Evolutionary conservation across 2,329 filamentous ascomycete genomes (phyloP).

Genomic region (Huntiella moniliformis): DNA sequence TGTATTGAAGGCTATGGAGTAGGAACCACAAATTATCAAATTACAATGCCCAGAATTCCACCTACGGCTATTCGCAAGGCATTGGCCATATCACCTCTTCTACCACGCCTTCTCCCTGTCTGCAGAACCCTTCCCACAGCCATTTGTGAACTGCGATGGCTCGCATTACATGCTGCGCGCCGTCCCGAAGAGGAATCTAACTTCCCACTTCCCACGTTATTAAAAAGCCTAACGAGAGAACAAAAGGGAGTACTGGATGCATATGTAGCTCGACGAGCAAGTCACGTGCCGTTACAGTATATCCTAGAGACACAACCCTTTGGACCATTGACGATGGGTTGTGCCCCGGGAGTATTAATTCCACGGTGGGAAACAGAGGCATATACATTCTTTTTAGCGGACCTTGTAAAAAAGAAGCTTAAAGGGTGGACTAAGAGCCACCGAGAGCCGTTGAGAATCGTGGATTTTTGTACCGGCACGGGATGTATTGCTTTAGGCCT

Average conservation of each 20-base stretch:
- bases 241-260: not conserved
- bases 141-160: constrained; percentile 54
- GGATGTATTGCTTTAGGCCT: constrained; percentile 76
- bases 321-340: constrained; percentile 61
- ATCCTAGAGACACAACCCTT: constrained; percentile 79
- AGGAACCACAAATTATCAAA: not conserved
- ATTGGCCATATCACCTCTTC: constrained; percentile 31
- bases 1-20: no score
- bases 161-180: constrained; percentile 38
- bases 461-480: constrained; percentile 81
- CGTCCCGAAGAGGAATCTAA: constrained; percentile 14
- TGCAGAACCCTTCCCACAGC: constrained; percentile 47
- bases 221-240: not conserved
- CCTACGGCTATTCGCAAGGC: constrained; percentile 38
- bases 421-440: not conserved
- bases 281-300: constrained; percentile 70
- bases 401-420: constrained; percentile 18
- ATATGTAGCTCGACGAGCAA: not conserved
- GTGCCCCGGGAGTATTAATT: constrained; percentile 62
- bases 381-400: constrained; percentile 39
- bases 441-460: constrained; percentile 32
- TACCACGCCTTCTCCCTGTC: constrained; percentile 41
- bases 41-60: constrained; percentile 42
- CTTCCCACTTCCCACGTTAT: not conserved
- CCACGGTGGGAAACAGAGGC: constrained; percentile 63